Conservation (phyloP, 2,329 filamentous ascomycete genomes). For the Alternaria incomplexa region DNA sequence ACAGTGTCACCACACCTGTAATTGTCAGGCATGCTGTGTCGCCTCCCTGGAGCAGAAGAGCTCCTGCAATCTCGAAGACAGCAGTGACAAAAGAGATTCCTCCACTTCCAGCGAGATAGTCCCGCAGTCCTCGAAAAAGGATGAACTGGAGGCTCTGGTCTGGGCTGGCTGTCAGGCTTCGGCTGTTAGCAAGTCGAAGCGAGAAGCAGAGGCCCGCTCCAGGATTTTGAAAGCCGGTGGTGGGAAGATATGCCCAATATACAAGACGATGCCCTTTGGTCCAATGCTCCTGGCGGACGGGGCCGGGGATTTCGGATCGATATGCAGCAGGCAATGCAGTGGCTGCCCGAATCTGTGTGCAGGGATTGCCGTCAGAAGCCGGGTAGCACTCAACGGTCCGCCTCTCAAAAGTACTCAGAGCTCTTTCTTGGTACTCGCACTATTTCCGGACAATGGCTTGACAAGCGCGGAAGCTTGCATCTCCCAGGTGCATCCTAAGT, state of each 20-base stretch:
- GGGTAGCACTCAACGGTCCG: conserved; percentile 18
- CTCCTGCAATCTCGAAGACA: not conserved
- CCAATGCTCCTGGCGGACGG: not conserved
- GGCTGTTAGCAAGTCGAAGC: not conserved
- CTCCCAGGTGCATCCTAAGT: not conserved
- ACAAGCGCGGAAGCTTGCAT: not conserved
- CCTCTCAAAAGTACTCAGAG: conserved; percentile 6
- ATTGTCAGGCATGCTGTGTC: conserved; percentile 18
- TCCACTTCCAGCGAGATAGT: not conserved
- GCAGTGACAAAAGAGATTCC: not conserved
- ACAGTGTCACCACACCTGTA: conserved; percentile 10
- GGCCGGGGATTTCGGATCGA: conserved; percentile 13
- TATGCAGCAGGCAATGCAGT: conserved; percentile 11
- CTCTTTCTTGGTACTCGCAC: conserved; percentile 8
- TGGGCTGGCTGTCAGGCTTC: not conserved
- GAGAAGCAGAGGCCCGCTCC: conserved; percentile 1
- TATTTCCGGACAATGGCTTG: not conserved
- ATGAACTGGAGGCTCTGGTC: not conserved
- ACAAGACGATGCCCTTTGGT: not conserved
- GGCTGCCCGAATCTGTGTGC: conserved; percentile 9
- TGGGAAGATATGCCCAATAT: not conserved
- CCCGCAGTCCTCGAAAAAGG: not conserved
- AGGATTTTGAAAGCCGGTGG: not conserved
- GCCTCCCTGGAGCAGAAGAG: not conserved
- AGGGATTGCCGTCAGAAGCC: conserved; percentile 14